Evolutionary conservation across 257 asterid genomes (phyloP), one percentile per base, ranked within the genome.

Genomic region (Scutellaria barbata): DNA sequence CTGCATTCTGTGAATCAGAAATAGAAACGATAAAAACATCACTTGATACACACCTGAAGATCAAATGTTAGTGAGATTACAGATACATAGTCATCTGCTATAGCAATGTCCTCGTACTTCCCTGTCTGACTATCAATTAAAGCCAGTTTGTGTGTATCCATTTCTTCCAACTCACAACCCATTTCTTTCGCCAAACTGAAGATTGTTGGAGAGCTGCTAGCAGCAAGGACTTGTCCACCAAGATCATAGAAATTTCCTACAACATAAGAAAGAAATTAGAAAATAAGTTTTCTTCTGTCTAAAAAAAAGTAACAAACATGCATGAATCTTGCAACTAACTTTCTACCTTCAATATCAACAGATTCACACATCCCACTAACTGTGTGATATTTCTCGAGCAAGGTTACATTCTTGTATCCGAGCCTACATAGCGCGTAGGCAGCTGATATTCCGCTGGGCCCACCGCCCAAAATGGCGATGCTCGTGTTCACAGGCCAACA

Each of bases 351-450:
- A 53, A 90, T 84, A 53, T 86, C 89, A 65, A 73, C 87, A 6
- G 97, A 88, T 77, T 88, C 95, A 61, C 97, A 90, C 97, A 91
- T 87, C 72, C 96, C 97, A 76, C 96, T 84, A 8, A 91, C 97
- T 1, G 90, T 81, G 81, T 84, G 95, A 82, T 89, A 81, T 74
- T 89, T 91, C 73, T 91, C 97, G 41, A 91, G 78, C 51, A 91
- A 78, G 6, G 92, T 86, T 8, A 89, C 86, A 50, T 83, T 85
- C 30, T 72, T 80, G 85, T 89, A 91, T 25, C 97, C 96, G 8
- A 89, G 92, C 73, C 72, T 87, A 48, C 82, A 76, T 41, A 91
- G 71, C 11, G 95, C 95, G 54, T 87, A 86, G 9, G 97, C 95
- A 6, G 97, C 87, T 13, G 97, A 89, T 74, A 91, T 56, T 5